Evolutionary conservation across 345 rosid genomes (phyloP).

Genomic region (Dovyalis caffra): DNA sequence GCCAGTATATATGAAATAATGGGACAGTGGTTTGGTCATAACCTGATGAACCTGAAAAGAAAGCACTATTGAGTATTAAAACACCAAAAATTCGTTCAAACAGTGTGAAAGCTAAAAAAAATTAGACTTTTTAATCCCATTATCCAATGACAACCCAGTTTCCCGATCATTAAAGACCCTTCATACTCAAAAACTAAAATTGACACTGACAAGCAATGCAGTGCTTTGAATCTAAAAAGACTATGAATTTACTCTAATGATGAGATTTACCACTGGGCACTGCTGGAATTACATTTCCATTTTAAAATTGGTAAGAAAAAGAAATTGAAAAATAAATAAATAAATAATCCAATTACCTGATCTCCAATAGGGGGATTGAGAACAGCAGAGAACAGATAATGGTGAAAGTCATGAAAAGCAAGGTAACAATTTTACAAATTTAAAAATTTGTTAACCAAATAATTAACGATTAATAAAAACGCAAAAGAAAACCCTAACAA

Average conservation of each 20-base stretch:
- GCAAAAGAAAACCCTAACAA: too few relatives aligned
- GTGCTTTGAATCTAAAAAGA: not conserved
- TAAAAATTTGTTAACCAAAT: constrained; percentile 57
- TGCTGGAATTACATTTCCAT: not conserved
- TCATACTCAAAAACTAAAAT: not conserved
- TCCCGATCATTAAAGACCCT: not conserved
- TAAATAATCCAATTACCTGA: constrained; percentile 38
- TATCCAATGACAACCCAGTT: not conserved
- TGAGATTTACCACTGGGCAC: not conserved
- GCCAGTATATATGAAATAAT: constrained; percentile 31
- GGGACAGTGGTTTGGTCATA: constrained; percentile 30
- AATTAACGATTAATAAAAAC: too few relatives aligned
- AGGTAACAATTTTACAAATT: constrained; percentile 58
- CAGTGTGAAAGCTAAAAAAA: not conserved
- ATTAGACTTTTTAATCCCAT: not conserved
- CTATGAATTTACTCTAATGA: not conserved
- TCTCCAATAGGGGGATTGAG: constrained; percentile 47
- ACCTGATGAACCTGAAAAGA: constrained; percentile 24
- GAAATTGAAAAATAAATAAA: not conserved
- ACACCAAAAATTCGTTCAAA: not conserved
- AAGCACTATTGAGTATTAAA: not conserved
- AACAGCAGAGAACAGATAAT: constrained; percentile 30
- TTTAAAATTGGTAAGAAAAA: not conserved
- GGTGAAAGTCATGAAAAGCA: constrained; percentile 34
- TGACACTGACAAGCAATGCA: not conserved